Base-by-base conservation (phyloP, 371 early-diverging fungal species). In the Blakeslea trispora region DNA sequence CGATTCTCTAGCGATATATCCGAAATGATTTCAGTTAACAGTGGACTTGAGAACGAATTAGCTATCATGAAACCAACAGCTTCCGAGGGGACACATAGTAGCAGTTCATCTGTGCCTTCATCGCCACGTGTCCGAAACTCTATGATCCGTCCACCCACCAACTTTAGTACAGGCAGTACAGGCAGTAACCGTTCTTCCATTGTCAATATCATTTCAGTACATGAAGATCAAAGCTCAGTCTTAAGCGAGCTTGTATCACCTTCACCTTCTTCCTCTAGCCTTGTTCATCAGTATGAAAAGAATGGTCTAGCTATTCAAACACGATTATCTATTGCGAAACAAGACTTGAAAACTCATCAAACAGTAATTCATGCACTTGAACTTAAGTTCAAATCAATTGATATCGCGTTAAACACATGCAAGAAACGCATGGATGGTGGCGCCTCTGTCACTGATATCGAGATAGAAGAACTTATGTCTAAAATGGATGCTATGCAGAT, bases 401-500 rank as follows among this genome's bases (percentile, higher is more conserved):
- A 56, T 37, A 53, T 53, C 3, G 35, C 58, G n/a, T 11, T 65
- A 3, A 37, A 32, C 19, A 56, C 45, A 0, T 60, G 40, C 28
- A 50, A 53, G 24, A 53, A 55, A 17, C 60, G 50, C 8, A 55
- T 55, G 6, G 59, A 59, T 37, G 46, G 51, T 10, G 48, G 34
- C 11, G 0, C 24, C 1, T 41, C 61, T 24, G 65, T 64, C 7
- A 55, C 59, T 1, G 65, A 65, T 41, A 44, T 52, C 15, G 65
- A 65, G 24, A 65, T 65, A 10, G 65, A 65, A 17, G 60, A 65
- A 11, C 19, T 65, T 15, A 60, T 59, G 61, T 28, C 41, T 10
- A 65, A 60, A 53, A 65, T 65, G 65, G 65, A 65, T 45, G 65
- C 65, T 7, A 65, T 65, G 65, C 55, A 60, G 21, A 51, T 65